Percentiles rank a stretch among this genome's conserved stretches.
Evolutionary conservation across 768 basidiomycete genomes (phyloP).

Genomic region (Arthromyces matolae): DNA sequence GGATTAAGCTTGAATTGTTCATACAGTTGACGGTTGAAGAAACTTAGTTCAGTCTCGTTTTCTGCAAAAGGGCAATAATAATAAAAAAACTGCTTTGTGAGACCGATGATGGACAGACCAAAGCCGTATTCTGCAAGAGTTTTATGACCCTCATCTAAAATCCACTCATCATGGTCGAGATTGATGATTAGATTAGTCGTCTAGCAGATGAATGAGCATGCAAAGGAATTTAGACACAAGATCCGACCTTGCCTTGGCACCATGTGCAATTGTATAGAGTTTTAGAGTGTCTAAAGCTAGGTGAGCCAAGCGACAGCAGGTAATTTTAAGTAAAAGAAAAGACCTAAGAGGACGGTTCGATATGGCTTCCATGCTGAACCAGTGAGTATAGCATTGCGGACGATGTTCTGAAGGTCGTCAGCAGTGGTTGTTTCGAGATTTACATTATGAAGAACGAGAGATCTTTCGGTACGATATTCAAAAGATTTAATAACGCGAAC

Average conservation of each 20-base stretch:
- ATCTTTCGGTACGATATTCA: conserved; percentile 84
- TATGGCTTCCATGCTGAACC: conserved; percentile 89
- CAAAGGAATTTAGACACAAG: background rate
- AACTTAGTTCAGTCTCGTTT: conserved; percentile 93
- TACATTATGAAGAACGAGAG: conserved; percentile 77
- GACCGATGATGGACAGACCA: conserved; percentile 44
- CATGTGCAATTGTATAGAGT: conserved; percentile 91
- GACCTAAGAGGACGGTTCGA: conserved; percentile 68
- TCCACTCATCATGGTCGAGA: conserved; percentile 93
- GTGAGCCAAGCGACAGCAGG: conserved; percentile 1
- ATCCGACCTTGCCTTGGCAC: conserved; percentile 69
- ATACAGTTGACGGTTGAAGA: conserved; percentile 79
- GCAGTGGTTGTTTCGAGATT: conserved; percentile 81
- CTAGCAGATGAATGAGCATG: conserved; percentile 35
- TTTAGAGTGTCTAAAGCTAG: conserved; percentile 78
- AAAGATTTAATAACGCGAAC: conserved; percentile 95
- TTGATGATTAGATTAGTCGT: conserved; percentile 98
- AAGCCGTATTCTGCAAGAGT: conserved; percentile 70
- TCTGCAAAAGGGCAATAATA: conserved; percentile 51
- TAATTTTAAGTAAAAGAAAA: conserved; percentile 6
- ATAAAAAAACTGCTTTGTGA: background rate
- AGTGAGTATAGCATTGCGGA: conserved; percentile 64
- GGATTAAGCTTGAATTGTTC: conserved; percentile 81
- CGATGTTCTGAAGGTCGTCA: conserved; percentile 69
- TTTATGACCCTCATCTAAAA: conserved; percentile 64